phyloP scores from a whole-genome alignment of 2,329 filamentous ascomycete species.

The Pseudocercospora fijiensis region DNA sequence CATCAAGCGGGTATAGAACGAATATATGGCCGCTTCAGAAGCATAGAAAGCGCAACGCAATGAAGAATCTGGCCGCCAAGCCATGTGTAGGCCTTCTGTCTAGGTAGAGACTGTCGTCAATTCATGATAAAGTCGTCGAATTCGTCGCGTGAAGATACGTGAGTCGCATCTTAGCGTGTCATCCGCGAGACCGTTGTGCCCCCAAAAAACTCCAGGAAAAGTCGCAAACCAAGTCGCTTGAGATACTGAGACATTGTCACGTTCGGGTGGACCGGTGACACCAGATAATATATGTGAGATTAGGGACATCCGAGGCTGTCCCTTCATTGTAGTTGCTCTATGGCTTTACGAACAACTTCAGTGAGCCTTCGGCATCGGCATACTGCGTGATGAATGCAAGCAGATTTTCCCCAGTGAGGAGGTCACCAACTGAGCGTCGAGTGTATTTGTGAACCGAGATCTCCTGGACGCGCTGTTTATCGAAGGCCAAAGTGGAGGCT shows the following conservation, averaged over 20 bases:
- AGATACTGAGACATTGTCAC: too few relatives aligned
- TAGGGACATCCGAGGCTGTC: not conserved
- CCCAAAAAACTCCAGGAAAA: too few relatives aligned
- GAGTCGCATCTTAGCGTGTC: not conserved
- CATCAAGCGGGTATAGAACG: not conserved
- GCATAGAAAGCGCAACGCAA: not conserved
- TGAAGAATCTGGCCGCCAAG: not conserved
- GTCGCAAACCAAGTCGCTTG: too few relatives aligned
- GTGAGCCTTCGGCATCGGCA: slow-evolving; percentile 4
- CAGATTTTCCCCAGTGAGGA: not conserved
- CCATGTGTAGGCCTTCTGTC: not conserved
- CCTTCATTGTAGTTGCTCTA: not conserved
- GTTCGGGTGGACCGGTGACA: not conserved
- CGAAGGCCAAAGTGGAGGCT: not conserved
- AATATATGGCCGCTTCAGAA: not conserved
- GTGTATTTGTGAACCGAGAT: not conserved
- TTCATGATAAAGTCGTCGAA: not conserved
- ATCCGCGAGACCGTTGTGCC: too few relatives aligned
- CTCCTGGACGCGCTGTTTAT: not conserved
- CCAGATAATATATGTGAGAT: not conserved
- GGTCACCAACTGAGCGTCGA: not conserved
- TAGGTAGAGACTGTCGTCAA: not conserved
- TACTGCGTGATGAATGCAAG: not conserved
- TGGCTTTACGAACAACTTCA: not conserved
- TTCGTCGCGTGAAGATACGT: not conserved